A percentile compares a stretch with the other conserved stretches of the same genome.
phyloP scores from a whole-genome alignment of 1,139 yeast genomes.

The Lodderomyces elongisporus region DNA sequence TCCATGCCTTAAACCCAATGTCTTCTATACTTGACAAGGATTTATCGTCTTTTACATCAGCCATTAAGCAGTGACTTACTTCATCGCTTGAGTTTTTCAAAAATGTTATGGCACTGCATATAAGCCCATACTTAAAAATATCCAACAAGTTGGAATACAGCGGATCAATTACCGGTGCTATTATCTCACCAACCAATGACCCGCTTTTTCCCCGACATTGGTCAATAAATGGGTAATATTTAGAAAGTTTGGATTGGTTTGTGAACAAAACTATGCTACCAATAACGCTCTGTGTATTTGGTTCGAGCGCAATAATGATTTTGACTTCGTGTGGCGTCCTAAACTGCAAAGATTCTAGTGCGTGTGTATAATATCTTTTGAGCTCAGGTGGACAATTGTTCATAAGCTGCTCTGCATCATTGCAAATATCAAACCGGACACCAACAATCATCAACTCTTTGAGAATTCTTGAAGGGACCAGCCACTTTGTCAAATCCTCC shows the following conservation, averaged over 20 bases:
- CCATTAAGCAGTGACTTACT: constrained; percentile 29
- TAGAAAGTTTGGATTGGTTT: constrained; percentile 41
- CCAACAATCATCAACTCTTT: constrained; percentile 58
- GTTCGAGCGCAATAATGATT: constrained; percentile 54
- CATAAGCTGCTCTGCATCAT: constrained; percentile 34
- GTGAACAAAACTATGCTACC: constrained; percentile 55
- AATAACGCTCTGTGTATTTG: constrained; percentile 48
- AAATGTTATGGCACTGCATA: constrained; percentile 56
- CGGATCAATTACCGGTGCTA: constrained; percentile 55
- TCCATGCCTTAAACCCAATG: constrained; percentile 43
- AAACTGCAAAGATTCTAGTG: constrained; percentile 19
- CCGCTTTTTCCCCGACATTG: constrained; percentile 17
- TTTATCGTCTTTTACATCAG: constrained; percentile 33
- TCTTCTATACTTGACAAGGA: constrained; percentile 34
- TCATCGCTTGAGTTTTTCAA: constrained; percentile 29
- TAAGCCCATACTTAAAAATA: constrained; percentile 52
- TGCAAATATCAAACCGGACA: constrained; percentile 53
- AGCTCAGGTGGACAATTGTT: constrained; percentile 13
- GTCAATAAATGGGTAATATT: constrained; percentile 50
- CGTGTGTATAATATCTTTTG: constrained; percentile 21
- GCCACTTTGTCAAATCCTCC: constrained; percentile 40
- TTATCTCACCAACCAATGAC: constrained; percentile 46
- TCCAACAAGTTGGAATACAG: constrained; percentile 51
- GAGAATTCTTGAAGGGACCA: constrained; percentile 50
- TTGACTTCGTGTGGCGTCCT: constrained; percentile 30